Conservation (phyloP, 768 basidiomycete species). For the Chalciporus piperatus region DNA sequence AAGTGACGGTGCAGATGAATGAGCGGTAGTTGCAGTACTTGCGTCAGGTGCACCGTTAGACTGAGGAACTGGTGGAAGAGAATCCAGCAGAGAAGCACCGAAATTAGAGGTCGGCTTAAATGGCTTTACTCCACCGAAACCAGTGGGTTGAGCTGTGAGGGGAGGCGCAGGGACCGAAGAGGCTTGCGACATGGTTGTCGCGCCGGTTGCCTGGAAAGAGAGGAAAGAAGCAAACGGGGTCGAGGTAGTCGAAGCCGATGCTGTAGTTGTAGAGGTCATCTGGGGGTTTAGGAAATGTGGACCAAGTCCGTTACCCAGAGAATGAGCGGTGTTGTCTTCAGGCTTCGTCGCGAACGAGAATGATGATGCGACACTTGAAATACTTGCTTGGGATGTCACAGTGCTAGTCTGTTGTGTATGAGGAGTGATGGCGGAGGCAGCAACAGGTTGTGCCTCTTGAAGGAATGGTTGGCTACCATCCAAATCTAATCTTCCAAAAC, state of each 20-base stretch:
- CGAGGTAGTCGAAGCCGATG: conserved; percentile 42
- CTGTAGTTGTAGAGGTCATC: conserved; percentile 35
- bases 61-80: conserved; percentile 70
- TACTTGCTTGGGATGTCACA: conserved; percentile 39
- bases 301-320: conserved; percentile 11
- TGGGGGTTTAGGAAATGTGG: conserved; percentile 29
- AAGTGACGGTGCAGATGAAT: conserved; percentile 25
- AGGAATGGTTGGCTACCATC: conserved; percentile 30
- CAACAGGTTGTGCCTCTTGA: conserved; percentile 26
- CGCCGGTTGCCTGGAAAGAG: conserved; percentile 52
- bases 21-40: conserved; percentile 8
- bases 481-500: conserved; percentile 30
- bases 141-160: conserved; percentile 46
- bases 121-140: conserved; percentile 63
- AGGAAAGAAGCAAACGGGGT: conserved; percentile 46
- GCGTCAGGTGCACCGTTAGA: conserved; percentile 49
- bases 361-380: conserved; percentile 71
- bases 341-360: conserved; percentile 49
- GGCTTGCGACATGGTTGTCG: conserved; percentile 31
- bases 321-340: conserved; percentile 19
- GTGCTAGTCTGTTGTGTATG: conserved; percentile 26
- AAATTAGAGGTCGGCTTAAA: conserved; percentile 85
- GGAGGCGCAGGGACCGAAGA: conserved; percentile 33
- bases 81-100: conserved; percentile 70
- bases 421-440: conserved; percentile 29